Conservation (phyloP, 2,329 filamentous ascomycete species). For the Rhynchosporium secalis region DNA sequence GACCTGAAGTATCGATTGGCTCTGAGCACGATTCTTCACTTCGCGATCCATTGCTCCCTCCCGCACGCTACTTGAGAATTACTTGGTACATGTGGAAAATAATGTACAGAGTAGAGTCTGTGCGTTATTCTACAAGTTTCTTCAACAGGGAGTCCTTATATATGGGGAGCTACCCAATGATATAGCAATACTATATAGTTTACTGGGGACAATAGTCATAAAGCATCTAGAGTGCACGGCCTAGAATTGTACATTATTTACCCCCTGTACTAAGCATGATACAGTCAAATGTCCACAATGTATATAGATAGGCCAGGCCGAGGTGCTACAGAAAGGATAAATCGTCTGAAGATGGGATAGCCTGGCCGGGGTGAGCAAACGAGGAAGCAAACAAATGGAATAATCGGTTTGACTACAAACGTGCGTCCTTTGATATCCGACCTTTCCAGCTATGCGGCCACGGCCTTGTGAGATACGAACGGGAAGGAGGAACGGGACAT, state of each 20-base stretch:
- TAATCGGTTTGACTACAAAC: neutral
- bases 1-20: neutral
- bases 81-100: too few species aligned
- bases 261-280: too few species aligned
- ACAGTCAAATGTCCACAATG: neutral
- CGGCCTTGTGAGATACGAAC: constrained; percentile 1
- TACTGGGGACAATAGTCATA: too few species aligned
- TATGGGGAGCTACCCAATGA: too few species aligned
- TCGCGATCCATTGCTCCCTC: neutral
- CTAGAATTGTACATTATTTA: too few species aligned
- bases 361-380: neutral
- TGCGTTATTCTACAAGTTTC: too few species aligned
- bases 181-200: too few species aligned
- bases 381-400: neutral
- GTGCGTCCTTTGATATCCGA: neutral
- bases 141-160: too few species aligned
- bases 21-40: neutral
- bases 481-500: constrained; percentile 8
- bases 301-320: neutral
- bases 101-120: too few species aligned
- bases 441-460: neutral
- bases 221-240: too few species aligned
- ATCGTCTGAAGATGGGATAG: neutral
- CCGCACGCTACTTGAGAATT: neutral
- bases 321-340: neutral